A percentile compares a stretch with the other conserved stretches of the same genome.
These are phyloP conservation scores for Alternaria arbusti DNA, from an alignment of 2,329 filamentous ascomycete species.

Conservation along the genomic window DNA sequence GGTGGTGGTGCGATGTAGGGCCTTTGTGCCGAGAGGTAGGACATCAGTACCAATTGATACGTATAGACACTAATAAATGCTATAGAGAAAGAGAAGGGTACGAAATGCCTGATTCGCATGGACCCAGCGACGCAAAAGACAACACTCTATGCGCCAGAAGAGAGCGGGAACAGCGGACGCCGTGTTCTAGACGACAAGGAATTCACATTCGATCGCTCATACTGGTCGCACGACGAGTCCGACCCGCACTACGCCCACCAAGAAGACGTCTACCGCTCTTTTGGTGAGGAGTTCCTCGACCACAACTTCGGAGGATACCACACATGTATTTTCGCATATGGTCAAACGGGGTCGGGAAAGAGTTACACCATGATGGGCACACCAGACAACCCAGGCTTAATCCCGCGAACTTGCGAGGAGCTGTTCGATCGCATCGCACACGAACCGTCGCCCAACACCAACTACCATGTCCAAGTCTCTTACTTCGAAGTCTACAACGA, in stretches of 20 bases:
- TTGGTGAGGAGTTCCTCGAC: conserved; percentile 96
- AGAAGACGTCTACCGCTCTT: conserved; percentile 89
- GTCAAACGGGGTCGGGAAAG: conserved; percentile 96
- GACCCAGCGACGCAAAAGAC: conserved; percentile 86
- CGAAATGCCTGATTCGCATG: conserved; percentile 90
- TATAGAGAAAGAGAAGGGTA: conserved; percentile 78
- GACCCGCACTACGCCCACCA: conserved; percentile 91
- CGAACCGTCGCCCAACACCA: conserved; percentile 86
- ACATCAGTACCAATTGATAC: not conserved
- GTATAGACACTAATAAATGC: conserved; percentile 24
- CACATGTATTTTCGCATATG: conserved; percentile 98
- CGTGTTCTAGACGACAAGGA: conserved; percentile 84
- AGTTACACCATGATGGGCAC: conserved; percentile 98
- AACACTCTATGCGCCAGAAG: conserved; percentile 73
- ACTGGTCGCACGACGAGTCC: conserved; percentile 86
- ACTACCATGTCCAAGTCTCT: conserved; percentile 95
- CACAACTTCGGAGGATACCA: conserved; percentile 99
- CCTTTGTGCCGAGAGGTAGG: conserved; percentile 55
- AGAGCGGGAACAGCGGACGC: conserved; percentile 65
- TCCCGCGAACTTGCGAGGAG: conserved; percentile 94
- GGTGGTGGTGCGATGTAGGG: conserved; percentile 58
- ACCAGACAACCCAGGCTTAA: conserved; percentile 83
- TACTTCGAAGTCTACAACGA: conserved; percentile 99
- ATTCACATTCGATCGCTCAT: conserved; percentile 97
- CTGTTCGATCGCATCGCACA: conserved; percentile 91